Evolutionary conservation across 495 filamentous ascomycete species (phyloP).

Genomic region (Evernia prunastri): DNA sequence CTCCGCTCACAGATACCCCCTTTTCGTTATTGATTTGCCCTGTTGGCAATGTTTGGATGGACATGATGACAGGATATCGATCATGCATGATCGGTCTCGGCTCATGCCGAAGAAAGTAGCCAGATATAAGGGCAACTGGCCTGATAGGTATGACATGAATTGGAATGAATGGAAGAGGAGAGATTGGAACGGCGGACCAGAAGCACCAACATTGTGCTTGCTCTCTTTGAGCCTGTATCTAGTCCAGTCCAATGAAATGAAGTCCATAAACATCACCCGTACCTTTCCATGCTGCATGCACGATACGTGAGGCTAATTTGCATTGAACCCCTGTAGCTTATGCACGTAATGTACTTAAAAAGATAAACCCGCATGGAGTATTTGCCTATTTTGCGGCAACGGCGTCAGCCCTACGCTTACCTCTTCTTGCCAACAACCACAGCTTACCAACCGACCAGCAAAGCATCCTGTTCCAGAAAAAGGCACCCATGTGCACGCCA

Average conservation of each 20-base stretch:
- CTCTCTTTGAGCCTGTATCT: slow-evolving; percentile 4
- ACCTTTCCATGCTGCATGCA: not conserved
- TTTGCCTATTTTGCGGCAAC: not conserved
- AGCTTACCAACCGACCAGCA: not conserved
- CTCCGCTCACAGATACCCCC: slow-evolving; percentile 21
- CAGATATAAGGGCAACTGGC: not conserved
- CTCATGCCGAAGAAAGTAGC: not conserved
- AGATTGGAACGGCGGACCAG: not conserved
- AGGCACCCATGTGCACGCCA: slow-evolving; percentile 7
- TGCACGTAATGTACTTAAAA: slow-evolving; percentile 1
- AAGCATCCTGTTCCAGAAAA: not conserved
- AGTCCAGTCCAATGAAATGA: not conserved
- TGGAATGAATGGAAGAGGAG: not conserved
- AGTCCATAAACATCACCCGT: not conserved
- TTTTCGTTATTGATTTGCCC: slow-evolving; percentile 4
- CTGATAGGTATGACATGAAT: not conserved
- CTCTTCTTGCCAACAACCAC: not conserved
- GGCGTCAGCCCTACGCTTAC: slow-evolving; percentile 6
- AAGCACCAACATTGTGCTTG: not conserved
- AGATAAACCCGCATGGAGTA: not conserved
- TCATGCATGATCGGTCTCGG: not conserved
- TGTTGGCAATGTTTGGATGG: slow-evolving; percentile 14
- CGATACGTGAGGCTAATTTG: not conserved
- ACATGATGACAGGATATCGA: slow-evolving; percentile 2
- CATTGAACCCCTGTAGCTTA: not conserved